Evolutionary conservation across 176 grass and related monocot species (phyloP).

Genomic region (Musa schizocarpa): DNA sequence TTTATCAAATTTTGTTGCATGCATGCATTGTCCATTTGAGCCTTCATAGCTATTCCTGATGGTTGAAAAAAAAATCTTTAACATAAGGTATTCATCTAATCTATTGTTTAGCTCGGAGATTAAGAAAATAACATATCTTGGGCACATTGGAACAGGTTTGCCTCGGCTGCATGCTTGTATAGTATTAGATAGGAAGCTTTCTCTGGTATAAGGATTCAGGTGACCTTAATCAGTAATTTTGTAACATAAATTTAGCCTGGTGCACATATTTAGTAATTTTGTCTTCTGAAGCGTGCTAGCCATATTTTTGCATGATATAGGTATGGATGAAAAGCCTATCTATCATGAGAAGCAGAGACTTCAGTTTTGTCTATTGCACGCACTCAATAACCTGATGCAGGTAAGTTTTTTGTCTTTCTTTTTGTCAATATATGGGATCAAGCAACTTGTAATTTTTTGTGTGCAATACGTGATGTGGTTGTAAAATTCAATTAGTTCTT

Average conservation of each 20-base stretch:
- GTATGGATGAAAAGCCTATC: conserved; percentile 16
- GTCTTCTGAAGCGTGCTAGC: neutral
- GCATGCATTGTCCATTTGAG: too few relatives aligned
- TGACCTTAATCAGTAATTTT: neutral
- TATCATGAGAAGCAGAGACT: conserved; percentile 78
- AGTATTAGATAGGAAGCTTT: neutral
- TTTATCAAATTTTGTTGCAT: too few relatives aligned
- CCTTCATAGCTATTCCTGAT: too few relatives aligned
- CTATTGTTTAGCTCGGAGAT: too few relatives aligned
- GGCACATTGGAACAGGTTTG: neutral
- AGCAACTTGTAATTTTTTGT: neutral
- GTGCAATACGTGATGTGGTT: neutral
- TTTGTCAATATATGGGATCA: neutral
- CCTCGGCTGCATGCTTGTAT: neutral
- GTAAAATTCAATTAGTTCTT: conserved; percentile 2
- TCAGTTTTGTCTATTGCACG: conserved; percentile 86
- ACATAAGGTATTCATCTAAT: too few relatives aligned
- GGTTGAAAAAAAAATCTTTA: too few relatives aligned
- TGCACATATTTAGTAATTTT: neutral
- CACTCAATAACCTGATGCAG: conserved; percentile 96
- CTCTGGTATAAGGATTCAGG: neutral
- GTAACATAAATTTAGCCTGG: neutral
- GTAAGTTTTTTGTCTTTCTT: conserved; percentile 16
- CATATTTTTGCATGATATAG: neutral
- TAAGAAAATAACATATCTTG: too few relatives aligned